These are phyloP conservation scores for Diaporthe longicolla DNA, from an alignment of 2,329 filamentous ascomycete species.

Conservation along the genomic window DNA sequence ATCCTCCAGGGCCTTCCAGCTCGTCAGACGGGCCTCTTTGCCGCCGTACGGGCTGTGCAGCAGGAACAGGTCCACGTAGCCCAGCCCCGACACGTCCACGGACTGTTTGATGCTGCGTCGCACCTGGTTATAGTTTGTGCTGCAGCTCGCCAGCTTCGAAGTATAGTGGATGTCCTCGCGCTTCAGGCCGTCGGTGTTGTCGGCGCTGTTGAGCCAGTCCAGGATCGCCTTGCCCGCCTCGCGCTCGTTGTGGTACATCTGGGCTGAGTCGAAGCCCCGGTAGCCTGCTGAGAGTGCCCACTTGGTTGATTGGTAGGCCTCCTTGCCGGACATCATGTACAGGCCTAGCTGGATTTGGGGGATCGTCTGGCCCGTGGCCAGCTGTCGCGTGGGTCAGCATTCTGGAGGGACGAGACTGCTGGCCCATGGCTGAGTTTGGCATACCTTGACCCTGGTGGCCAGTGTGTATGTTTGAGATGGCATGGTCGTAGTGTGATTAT, in stretches of 20 bases:
- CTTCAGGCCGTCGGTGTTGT: constrained; percentile 62
- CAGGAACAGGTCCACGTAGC: constrained; percentile 85
- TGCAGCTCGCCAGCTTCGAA: constrained; percentile 79
- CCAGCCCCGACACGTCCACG: constrained; percentile 75
- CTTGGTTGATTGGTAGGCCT: constrained; percentile 70
- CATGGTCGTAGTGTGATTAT: background rate
- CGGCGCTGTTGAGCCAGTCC: constrained; percentile 64
- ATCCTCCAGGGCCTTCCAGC: constrained; percentile 84
- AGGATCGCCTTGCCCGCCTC: constrained; percentile 77
- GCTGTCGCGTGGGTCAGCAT: constrained; percentile 54
- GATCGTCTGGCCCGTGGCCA: constrained; percentile 76
- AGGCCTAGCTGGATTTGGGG: constrained; percentile 82
- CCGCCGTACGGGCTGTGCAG: constrained; percentile 86
- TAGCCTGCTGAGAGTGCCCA: constrained; percentile 69
- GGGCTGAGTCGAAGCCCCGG: constrained; percentile 66
- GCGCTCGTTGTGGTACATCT: constrained; percentile 77
- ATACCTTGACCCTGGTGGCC: constrained; percentile 40
- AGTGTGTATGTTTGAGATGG: constrained; percentile 38
- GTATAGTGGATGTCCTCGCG: constrained; percentile 85
- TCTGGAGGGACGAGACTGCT: constrained; percentile 24
- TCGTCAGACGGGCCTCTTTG: constrained; percentile 74
- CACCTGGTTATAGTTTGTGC: constrained; percentile 75
- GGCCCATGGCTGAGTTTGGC: background rate
- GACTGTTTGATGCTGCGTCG: constrained; percentile 76
- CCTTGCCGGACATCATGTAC: constrained; percentile 76